Conservation (phyloP, 2,329 filamentous ascomycete genomes). For the Mycosphaerella sp. region DNA sequence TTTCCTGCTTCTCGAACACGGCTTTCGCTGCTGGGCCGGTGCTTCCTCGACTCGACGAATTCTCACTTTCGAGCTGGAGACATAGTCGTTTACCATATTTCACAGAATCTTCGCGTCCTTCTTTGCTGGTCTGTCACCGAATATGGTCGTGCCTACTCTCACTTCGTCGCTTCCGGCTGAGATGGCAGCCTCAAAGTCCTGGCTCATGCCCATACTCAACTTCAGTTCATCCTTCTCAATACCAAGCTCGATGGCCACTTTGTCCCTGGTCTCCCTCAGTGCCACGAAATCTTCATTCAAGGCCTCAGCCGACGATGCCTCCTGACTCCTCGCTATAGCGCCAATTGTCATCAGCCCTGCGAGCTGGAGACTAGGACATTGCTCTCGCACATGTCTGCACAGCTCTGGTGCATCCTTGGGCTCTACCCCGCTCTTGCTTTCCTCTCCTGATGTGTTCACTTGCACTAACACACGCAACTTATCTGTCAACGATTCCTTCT, state of each 20-base stretch:
- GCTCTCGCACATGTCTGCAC: slow-evolving; percentile 61
- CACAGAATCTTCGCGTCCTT: slow-evolving; percentile 62
- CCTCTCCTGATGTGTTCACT: slow-evolving; percentile 90
- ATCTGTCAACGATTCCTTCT: slow-evolving; percentile 32
- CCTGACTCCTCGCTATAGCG: slow-evolving; percentile 77
- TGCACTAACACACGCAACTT: slow-evolving; percentile 75
- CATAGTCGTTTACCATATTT: not conserved
- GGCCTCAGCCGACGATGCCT: slow-evolving; percentile 60
- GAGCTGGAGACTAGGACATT: slow-evolving; percentile 67
- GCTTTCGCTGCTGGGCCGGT: too few relatives aligned
- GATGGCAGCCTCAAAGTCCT: slow-evolving; percentile 89
- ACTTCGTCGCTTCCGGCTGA: slow-evolving; percentile 80
- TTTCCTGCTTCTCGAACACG: too few relatives aligned
- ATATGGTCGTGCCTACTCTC: slow-evolving; percentile 87
- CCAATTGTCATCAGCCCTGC: slow-evolving; percentile 96
- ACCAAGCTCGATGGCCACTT: slow-evolving; percentile 57
- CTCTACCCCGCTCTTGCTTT: slow-evolving; percentile 72
- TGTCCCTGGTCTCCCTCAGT: slow-evolving; percentile 63
- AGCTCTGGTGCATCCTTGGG: slow-evolving; percentile 58
- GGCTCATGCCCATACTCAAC: slow-evolving; percentile 98
- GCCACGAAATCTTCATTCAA: slow-evolving; percentile 85
- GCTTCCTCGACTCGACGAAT: too few relatives aligned
- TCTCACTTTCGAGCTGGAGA: too few relatives aligned
- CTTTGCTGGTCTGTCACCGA: slow-evolving; percentile 74
- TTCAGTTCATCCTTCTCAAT: slow-evolving; percentile 58